A percentile compares a stretch with the other conserved stretches of the same genome.
These are phyloP conservation scores for Didymella arachidicola DNA, from an alignment of 2,329 filamentous ascomycete genomes.

Conservation along the genomic window DNA sequence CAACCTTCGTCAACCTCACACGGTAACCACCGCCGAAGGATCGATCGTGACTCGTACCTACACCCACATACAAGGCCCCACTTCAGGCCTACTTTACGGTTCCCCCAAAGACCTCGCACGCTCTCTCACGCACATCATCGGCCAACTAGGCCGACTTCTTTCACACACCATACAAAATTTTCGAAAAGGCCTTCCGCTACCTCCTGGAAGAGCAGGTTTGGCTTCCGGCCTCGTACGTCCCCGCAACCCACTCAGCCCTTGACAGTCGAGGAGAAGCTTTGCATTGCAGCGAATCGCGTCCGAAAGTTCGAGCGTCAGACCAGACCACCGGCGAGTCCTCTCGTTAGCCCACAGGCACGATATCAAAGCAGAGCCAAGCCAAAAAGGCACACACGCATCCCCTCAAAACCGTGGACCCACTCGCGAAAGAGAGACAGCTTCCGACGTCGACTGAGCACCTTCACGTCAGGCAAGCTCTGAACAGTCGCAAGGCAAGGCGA, in stretches of 20 bases:
- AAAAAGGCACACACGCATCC: background rate
- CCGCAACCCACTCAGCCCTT: background rate
- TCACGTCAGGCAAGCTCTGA: background rate
- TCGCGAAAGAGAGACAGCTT: constrained; percentile 3
- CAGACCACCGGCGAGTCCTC: background rate
- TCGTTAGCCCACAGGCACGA: background rate
- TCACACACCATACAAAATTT: background rate
- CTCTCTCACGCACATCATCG: background rate
- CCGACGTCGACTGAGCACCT: background rate
- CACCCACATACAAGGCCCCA: background rate
- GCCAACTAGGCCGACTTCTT: background rate
- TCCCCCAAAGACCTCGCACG: constrained; percentile 3
- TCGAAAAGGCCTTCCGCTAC: background rate
- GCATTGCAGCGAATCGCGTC: constrained; percentile 11
- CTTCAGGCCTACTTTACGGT: background rate
- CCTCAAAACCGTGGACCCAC: background rate
- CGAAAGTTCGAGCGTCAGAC: constrained; percentile 7
- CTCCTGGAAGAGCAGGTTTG: constrained; percentile 5
- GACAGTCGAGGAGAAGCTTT: constrained; percentile 7
- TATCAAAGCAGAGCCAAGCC: background rate
- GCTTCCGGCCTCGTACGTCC: background rate
- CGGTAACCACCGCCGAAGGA: constrained; percentile 1
- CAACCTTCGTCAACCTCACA: constrained; percentile 5
- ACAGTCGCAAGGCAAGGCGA: background rate
- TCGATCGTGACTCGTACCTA: background rate